phyloP scores from a whole-genome alignment of 768 basidiomycete species.

The Podaxis sp. region DNA sequence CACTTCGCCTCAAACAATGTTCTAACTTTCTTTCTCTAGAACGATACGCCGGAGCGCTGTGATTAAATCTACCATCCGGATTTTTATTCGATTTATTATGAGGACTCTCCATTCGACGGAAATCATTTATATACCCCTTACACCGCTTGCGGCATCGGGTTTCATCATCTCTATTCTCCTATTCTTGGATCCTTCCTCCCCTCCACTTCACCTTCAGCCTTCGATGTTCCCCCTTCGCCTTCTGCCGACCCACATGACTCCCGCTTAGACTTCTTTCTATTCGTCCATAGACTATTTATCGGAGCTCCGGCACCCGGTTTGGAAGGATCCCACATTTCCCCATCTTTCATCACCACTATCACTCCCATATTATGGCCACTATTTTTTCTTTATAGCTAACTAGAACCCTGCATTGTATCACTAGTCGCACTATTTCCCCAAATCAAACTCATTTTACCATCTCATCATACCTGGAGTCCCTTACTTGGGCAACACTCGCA shows the following conservation, averaged over 20 bases:
- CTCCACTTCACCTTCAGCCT: neutral
- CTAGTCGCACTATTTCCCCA: conserved; percentile 2
- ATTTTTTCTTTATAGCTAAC: conserved; percentile 1
- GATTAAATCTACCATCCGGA: conserved; percentile 32
- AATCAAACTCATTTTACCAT: neutral
- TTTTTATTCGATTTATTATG: neutral
- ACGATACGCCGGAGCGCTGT: conserved; percentile 47
- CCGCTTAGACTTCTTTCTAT: neutral
- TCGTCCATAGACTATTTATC: conserved; percentile 6
- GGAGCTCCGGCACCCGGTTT: neutral
- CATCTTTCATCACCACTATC: neutral
- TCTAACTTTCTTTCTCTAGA: conserved; percentile 29
- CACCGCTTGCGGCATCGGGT: neutral
- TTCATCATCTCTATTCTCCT: conserved; percentile 9
- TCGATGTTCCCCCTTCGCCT: neutral
- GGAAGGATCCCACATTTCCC: conserved; percentile 10
- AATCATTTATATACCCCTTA: conserved; percentile 9
- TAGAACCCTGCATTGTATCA: conserved; percentile 12
- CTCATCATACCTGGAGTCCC: neutral
- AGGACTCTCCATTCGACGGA: neutral
- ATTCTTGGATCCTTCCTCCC: neutral
- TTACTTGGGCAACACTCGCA: too few species aligned
- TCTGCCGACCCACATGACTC: neutral
- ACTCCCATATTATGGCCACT: neutral
- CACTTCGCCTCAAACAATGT: neutral